Evolutionary conservation across 495 filamentous ascomycete species (phyloP).

Genomic region (Hypoxylon intermedium): DNA sequence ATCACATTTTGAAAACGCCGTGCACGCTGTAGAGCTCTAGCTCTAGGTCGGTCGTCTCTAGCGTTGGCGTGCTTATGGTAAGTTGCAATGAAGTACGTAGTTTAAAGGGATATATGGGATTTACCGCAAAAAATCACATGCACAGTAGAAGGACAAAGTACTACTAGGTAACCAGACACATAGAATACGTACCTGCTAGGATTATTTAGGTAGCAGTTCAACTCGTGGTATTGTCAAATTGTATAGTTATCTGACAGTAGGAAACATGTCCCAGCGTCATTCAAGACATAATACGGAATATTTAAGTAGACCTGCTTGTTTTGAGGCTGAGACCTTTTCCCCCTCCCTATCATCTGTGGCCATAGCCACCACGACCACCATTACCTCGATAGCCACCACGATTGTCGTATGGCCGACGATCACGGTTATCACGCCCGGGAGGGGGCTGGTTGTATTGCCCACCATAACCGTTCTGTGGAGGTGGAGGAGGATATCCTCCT

Average conservation of each 20-base stretch:
- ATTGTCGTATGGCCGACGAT: slow-evolving; percentile 32
- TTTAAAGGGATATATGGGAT: too few species aligned
- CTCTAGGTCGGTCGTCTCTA: too few species aligned
- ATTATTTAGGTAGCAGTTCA: too few species aligned
- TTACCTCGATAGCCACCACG: slow-evolving; percentile 36
- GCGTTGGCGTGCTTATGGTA: too few species aligned
- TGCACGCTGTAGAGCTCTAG: not conserved
- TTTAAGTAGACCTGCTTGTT: not conserved
- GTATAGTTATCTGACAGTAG: too few species aligned
- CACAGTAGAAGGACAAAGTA: too few species aligned
- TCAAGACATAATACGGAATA: too few species aligned
- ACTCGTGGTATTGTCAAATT: too few species aligned
- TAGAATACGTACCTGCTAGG: too few species aligned
- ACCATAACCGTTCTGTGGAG: slow-evolving; percentile 28
- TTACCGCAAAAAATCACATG: too few species aligned
- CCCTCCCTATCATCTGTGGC: not conserved
- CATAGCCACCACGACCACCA: slow-evolving; percentile 2
- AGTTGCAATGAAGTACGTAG: too few species aligned
- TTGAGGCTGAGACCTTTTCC: not conserved
- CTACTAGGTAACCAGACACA: too few species aligned
- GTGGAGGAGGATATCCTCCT: slow-evolving; percentile 16
- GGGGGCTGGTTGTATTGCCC: slow-evolving; percentile 32
- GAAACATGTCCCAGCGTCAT: not conserved
- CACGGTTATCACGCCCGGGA: slow-evolving; percentile 19
- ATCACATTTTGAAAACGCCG: not conserved